A percentile compares a stretch with the other conserved stretches of the same genome.
Evolutionary conservation across 2,329 filamentous ascomycete genomes (phyloP).

Genomic region (Neofusicoccum parvum): DNA sequence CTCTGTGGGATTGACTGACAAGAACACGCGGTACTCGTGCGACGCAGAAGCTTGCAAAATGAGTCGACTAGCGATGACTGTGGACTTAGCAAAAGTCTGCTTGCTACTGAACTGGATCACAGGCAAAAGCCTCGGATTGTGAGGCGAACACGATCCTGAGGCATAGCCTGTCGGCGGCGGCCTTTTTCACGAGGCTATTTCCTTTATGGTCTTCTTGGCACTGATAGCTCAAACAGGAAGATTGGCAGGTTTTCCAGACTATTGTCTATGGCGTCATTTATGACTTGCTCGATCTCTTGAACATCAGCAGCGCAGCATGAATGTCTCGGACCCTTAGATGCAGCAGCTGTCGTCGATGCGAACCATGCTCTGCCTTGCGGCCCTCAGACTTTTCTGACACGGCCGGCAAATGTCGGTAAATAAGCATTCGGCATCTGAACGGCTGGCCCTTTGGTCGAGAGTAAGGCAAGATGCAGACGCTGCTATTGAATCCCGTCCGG

Average conservation of each 20-base stretch:
- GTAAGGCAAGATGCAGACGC: not conserved
- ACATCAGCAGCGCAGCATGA: not conserved
- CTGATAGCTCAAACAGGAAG: not conserved
- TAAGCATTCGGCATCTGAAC: conserved; percentile 1
- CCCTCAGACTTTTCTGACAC: not conserved
- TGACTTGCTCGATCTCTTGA: not conserved
- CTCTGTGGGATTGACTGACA: no score
- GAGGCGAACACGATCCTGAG: not conserved
- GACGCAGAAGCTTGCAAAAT: no score
- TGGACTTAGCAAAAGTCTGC: not conserved
- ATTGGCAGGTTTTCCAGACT: not conserved
- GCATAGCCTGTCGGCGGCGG: not conserved
- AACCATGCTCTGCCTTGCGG: not conserved
- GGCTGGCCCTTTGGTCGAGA: not conserved
- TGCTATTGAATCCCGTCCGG: not conserved
- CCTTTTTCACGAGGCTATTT: not conserved
- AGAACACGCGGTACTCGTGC: no score
- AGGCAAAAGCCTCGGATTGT: not conserved
- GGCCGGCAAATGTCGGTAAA: not conserved
- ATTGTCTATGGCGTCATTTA: not conserved
- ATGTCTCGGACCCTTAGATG: not conserved
- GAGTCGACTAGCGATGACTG: no score
- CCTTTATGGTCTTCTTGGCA: not conserved
- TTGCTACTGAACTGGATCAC: not conserved
- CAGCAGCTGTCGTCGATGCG: not conserved